phyloP scores from a whole-genome alignment of 202 grass and related monocot species.

The Bolboschoenoplectus hybrid region DNA sequence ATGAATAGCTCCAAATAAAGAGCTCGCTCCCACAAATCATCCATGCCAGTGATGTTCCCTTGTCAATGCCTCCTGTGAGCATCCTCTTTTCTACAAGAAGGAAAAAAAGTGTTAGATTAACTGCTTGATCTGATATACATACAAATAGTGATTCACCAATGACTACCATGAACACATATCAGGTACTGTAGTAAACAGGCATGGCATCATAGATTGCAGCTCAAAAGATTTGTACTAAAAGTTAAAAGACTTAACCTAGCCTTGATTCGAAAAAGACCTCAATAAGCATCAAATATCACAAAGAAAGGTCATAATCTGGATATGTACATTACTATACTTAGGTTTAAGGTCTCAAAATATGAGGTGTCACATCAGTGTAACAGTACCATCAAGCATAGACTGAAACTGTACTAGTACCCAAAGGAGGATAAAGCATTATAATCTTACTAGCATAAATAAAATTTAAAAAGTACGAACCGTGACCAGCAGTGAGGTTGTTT shows the following conservation, averaged over 20 bases:
- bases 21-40: conserved; percentile 81
- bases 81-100: conserved; percentile 62
- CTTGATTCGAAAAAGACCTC: neutral
- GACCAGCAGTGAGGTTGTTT: conserved; percentile 53
- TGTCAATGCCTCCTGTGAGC: conserved; percentile 77
- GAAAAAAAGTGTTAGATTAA: conserved; percentile 26
- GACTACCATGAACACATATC: neutral
- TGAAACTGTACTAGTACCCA: conserved; percentile 8
- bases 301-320: neutral
- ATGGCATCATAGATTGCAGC: neutral
- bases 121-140: neutral
- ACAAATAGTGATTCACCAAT: neutral
- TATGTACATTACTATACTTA: neutral
- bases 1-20: conserved; percentile 89
- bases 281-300: conserved; percentile 13
- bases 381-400: neutral
- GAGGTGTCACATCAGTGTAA: neutral
- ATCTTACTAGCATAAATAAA: neutral
- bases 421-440: neutral
- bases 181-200: neutral
- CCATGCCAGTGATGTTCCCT: conserved; percentile 82
- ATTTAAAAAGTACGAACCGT: conserved; percentile 5
- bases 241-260: neutral
- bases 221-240: neutral
- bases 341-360: neutral